Percentiles rank a stretch among this genome's conserved stretches.
Conservation (phyloP, 257 asterid species). For the Petrea volubilis region DNA sequence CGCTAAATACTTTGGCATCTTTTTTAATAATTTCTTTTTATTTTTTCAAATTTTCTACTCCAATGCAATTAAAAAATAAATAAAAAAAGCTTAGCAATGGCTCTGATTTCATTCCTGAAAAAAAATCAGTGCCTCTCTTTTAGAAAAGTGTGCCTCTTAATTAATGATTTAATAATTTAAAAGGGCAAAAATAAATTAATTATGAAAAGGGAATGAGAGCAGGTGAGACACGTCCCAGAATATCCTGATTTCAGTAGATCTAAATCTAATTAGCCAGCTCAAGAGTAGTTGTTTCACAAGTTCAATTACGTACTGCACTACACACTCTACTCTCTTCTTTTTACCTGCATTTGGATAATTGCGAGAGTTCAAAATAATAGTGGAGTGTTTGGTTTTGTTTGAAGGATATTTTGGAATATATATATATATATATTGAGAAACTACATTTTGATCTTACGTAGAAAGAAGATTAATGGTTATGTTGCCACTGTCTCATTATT, state of each 20-base stretch:
- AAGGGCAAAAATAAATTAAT: neutral
- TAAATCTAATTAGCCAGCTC: neutral
- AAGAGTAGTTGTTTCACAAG: neutral
- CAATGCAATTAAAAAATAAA: neutral
- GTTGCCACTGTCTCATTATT: too few species aligned
- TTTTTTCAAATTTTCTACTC: neutral
- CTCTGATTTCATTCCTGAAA: conserved; percentile 18
- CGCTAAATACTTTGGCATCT: conserved; percentile 45
- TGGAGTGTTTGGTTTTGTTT: too few species aligned
- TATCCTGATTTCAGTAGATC: neutral
- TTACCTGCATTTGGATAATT: too few species aligned
- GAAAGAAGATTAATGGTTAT: too few species aligned
- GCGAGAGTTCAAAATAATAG: too few species aligned
- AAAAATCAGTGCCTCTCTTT: conserved; percentile 27
- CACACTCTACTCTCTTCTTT: too few species aligned
- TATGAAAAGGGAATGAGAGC: conserved; percentile 9
- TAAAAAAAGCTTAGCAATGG: neutral
- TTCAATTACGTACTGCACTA: too few species aligned
- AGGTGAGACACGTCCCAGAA: conserved; percentile 31
- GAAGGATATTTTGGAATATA: too few species aligned
- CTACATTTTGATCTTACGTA: too few species aligned
- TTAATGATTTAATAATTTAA: neutral
- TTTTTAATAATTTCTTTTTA: neutral
- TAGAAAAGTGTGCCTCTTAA: conserved; percentile 37
- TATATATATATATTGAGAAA: too few species aligned